Evolutionary conservation across 164 flowering plant genomes (phyloP).

Genomic region (Paratinospora sagittata): DNA sequence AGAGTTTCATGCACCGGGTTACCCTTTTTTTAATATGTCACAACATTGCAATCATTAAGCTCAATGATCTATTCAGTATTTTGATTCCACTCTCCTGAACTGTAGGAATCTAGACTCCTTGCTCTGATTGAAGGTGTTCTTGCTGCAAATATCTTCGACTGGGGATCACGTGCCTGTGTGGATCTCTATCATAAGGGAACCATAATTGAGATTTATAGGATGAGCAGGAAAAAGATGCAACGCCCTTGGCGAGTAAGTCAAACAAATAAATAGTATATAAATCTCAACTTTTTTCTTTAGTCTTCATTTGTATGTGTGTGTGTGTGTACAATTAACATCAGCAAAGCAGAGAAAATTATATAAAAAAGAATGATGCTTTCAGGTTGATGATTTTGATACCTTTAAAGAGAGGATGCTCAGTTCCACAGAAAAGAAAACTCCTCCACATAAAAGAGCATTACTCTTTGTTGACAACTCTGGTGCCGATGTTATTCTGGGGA

Average conservation of each 20-base stretch:
- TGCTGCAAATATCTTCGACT: conserved; percentile 98
- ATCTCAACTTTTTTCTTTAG: no score
- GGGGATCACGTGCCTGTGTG: conserved; percentile 99
- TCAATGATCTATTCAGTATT: background rate
- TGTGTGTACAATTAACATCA: background rate
- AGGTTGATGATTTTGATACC: conserved; percentile 92
- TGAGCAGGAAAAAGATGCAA: conserved; percentile 98
- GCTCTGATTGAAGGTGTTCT: conserved; percentile 93
- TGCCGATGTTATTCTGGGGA: conserved; percentile 90
- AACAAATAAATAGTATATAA: background rate
- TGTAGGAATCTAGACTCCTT: conserved; percentile 79
- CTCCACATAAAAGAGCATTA: conserved; percentile 74
- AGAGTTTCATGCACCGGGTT: no score
- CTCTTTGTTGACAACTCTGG: conserved; percentile 99
- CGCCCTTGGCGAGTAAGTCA: conserved; percentile 91
- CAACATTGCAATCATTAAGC: background rate
- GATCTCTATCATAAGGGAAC: conserved; percentile 98
- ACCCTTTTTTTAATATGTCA: background rate
- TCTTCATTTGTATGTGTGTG: background rate
- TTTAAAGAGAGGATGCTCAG: conserved; percentile 88
- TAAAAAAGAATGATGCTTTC: conserved; percentile 8
- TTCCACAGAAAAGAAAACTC: conserved; percentile 52
- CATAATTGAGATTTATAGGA: conserved; percentile 91
- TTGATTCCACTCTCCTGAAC: conserved; percentile 6
- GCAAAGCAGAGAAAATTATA: background rate